Conservation (phyloP, 352 stramenopile species). For the Globisporangium solare region DNA sequence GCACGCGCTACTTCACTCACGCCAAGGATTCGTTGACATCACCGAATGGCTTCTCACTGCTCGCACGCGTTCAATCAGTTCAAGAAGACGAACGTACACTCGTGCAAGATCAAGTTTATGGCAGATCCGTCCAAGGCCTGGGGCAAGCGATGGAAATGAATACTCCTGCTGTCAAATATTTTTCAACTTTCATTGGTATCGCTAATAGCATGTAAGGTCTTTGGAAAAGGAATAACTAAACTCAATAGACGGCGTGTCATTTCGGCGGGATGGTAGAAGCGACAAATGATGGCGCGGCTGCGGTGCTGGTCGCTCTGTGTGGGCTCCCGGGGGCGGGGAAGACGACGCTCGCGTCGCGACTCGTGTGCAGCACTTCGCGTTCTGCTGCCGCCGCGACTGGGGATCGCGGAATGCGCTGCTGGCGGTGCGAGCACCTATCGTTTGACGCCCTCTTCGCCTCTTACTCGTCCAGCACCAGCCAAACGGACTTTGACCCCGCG, state of each 20-base stretch:
- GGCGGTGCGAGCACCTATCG: slow-evolving; percentile 31
- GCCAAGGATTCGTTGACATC: slow-evolving; percentile 1
- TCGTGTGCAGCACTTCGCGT: too few species aligned
- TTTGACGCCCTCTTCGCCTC: slow-evolving; percentile 55
- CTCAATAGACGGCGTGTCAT: background rate
- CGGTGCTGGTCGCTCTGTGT: slow-evolving; percentile 49
- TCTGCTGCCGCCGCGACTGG: too few species aligned
- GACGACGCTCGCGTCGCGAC: slow-evolving; percentile 36
- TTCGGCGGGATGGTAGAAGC: background rate
- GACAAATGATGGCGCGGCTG: background rate
- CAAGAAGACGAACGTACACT: background rate
- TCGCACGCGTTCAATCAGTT: background rate
- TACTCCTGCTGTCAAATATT: too few species aligned
- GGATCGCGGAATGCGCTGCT: background rate
- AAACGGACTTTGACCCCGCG: slow-evolving; percentile 34
- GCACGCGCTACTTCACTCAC: background rate
- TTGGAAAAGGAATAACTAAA: too few species aligned
- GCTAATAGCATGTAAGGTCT: slow-evolving; percentile 5
- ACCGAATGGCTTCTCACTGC: slow-evolving; percentile 1
- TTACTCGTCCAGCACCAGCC: background rate
- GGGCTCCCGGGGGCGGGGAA: slow-evolving; percentile 68
- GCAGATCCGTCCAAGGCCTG: background rate
- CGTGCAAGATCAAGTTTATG: slow-evolving; percentile 3
- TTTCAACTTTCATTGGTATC: too few species aligned
- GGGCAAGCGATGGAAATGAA: too few species aligned